Conservation (phyloP, 805 yeast species). For the Candida mattraensis region DNA sequence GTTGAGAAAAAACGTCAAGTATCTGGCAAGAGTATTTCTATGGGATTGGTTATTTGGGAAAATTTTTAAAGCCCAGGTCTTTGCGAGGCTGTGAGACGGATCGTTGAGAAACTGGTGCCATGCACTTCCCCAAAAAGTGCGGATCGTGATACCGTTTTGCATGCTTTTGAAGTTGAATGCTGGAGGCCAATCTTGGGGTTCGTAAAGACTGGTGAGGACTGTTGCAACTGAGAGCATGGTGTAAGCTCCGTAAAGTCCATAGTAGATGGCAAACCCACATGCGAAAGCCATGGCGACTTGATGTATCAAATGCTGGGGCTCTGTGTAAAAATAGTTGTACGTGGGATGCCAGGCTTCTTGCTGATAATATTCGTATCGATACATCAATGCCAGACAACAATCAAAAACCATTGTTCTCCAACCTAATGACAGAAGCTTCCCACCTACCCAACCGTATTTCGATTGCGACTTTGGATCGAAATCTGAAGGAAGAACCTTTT, state of each 20-base stretch:
- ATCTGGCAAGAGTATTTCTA: neutral
- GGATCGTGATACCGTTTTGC: constrained; percentile 2
- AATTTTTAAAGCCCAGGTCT: neutral
- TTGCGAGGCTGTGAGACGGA: constrained; percentile 4
- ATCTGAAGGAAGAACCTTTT: no score
- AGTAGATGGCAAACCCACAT: neutral
- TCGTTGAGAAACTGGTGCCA: constrained; percentile 11
- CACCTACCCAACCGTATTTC: neutral
- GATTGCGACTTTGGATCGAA: neutral
- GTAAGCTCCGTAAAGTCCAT: neutral
- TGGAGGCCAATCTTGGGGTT: constrained; percentile 6
- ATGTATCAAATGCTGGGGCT: neutral
- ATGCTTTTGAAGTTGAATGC: constrained; percentile 1
- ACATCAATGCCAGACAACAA: neutral
- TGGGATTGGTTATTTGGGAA: constrained; percentile 1
- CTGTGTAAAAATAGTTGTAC: neutral
- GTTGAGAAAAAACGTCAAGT: constrained; percentile 5
- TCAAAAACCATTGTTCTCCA: neutral
- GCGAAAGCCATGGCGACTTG: neutral
- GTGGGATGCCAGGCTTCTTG: constrained; percentile 7
- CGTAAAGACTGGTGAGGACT: neutral
- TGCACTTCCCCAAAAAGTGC: constrained; percentile 9
- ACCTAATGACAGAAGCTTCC: neutral
- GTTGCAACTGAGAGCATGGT: neutral
- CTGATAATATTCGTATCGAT: neutral